These are phyloP conservation scores for Meyerozyma carpophila DNA, from an alignment of 1,139 yeast species.

Conservation along the genomic window DNA sequence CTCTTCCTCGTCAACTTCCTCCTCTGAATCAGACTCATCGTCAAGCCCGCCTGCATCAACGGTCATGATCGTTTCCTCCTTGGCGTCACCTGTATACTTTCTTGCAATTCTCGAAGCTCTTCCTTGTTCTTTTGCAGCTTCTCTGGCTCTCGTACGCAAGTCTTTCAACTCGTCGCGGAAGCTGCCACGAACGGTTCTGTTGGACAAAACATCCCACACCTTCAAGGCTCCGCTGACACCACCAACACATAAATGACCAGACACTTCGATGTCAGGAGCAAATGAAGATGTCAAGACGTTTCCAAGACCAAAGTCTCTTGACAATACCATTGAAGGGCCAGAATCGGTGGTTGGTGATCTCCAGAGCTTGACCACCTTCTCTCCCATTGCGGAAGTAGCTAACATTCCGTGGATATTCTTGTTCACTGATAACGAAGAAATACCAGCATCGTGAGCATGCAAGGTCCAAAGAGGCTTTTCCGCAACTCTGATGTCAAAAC, in stretches of 20 bases:
- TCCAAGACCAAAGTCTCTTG: constrained; percentile 93
- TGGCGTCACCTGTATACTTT: constrained; percentile 49
- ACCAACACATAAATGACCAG: constrained; percentile 80
- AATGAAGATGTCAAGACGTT: constrained; percentile 80
- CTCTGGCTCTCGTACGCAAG: constrained; percentile 53
- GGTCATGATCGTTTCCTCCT: constrained; percentile 51
- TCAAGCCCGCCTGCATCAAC: constrained; percentile 57
- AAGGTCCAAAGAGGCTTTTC: constrained; percentile 84
- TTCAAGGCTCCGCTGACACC: constrained; percentile 83
- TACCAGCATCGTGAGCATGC: constrained; percentile 95
- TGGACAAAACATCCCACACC: constrained; percentile 89
- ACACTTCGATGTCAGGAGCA: constrained; percentile 83
- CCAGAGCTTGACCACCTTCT: constrained; percentile 85
- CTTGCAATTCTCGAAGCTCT: constrained; percentile 70
- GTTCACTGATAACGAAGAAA: constrained; percentile 75
- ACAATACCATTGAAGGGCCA: constrained; percentile 84
- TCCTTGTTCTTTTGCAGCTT: constrained; percentile 49
- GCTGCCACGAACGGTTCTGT: constrained; percentile 67
- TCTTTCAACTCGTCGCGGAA: constrained; percentile 54
- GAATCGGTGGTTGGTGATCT: constrained; percentile 45
- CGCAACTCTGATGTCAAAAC: constrained; percentile 75
- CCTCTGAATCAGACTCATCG: constrained; percentile 55
- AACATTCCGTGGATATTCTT: constrained; percentile 65
- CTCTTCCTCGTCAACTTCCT: constrained; percentile 19
- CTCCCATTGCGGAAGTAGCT: constrained; percentile 89